These are phyloP conservation scores for Vitis cinerea DNA, from an alignment of 164 flowering plant genomes.

Conservation along the genomic window DNA sequence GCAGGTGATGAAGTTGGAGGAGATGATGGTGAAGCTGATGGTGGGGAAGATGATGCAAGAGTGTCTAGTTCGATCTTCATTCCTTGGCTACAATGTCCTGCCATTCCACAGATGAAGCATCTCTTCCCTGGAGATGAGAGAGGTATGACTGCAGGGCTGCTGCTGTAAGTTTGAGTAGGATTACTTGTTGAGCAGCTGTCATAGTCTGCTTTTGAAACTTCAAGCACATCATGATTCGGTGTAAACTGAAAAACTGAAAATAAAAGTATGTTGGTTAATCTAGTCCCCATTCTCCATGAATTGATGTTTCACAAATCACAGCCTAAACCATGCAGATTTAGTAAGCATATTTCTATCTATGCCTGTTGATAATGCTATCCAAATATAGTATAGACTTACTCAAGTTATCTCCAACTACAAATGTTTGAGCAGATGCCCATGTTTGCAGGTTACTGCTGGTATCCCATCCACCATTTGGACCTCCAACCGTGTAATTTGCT, in stretches of 20 bases:
- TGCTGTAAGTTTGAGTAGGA: conserved; percentile 27
- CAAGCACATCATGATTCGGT: conserved; percentile 45
- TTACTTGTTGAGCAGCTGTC: conserved; percentile 40
- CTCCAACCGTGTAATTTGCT: conserved; percentile 47
- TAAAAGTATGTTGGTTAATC: neutral
- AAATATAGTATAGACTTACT: conserved; percentile 29
- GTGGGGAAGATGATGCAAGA: conserved; percentile 27
- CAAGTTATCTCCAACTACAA: conserved; percentile 51
- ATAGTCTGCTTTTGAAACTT: conserved; percentile 50
- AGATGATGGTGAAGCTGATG: conserved; percentile 12
- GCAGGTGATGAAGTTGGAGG: conserved; percentile 12
- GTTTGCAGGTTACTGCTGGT: conserved; percentile 31
- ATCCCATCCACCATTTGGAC: conserved; percentile 59
- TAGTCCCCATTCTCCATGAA: neutral
- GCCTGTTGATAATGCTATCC: neutral
- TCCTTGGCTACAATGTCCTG: conserved; percentile 56
- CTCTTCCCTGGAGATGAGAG: conserved; percentile 53
- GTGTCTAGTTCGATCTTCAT: conserved; percentile 52
- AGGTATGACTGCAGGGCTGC: conserved; percentile 41
- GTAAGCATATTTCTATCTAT: no score
- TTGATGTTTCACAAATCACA: no score
- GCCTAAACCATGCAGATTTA: no score
- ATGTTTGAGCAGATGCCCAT: conserved; percentile 46
- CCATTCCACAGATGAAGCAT: conserved; percentile 67
- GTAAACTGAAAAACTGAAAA: conserved; percentile 55